These are phyloP conservation scores for Ceriops zippeliana DNA, from an alignment of 345 rosid species.

Conservation along the genomic window DNA sequence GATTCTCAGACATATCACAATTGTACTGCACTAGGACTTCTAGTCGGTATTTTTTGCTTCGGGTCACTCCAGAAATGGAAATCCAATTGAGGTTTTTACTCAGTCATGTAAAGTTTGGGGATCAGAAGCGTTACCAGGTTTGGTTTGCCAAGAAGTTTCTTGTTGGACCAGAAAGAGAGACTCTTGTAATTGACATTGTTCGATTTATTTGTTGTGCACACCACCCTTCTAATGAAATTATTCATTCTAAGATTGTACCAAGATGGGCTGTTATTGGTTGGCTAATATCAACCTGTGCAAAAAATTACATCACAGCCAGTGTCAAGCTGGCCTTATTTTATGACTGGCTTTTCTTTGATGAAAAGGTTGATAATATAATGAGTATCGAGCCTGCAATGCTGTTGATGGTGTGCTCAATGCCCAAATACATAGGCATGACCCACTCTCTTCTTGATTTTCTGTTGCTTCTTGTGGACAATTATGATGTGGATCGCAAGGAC, in stretches of 20 bases:
- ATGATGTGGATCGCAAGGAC: conserved; percentile 44
- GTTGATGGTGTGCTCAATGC: conserved; percentile 71
- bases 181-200: conserved; percentile 54
- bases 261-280: conserved; percentile 90
- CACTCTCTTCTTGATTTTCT: conserved; percentile 68
- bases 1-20: conserved; percentile 45
- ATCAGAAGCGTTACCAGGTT: conserved; percentile 61
- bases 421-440: conserved; percentile 56
- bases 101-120: conserved; percentile 64
- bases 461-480: conserved; percentile 63
- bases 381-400: conserved; percentile 87
- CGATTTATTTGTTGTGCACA: conserved; percentile 74
- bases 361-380: conserved; percentile 61
- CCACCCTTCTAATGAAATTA: conserved; percentile 59
- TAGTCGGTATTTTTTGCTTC: conserved; percentile 58
- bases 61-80: conserved; percentile 68
- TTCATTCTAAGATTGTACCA: conserved; percentile 62
- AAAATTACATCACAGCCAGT: conserved; percentile 48
- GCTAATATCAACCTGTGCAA: conserved; percentile 52
- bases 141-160: conserved; percentile 78
- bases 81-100: conserved; percentile 68
- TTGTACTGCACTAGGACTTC: conserved; percentile 58
- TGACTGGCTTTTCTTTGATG: conserved; percentile 88
- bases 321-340: conserved; percentile 68
- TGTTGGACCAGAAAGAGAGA: conserved; percentile 51